Base-by-base conservation (phyloP, 768 basidiomycete genomes). In the Trametes maxima region DNA sequence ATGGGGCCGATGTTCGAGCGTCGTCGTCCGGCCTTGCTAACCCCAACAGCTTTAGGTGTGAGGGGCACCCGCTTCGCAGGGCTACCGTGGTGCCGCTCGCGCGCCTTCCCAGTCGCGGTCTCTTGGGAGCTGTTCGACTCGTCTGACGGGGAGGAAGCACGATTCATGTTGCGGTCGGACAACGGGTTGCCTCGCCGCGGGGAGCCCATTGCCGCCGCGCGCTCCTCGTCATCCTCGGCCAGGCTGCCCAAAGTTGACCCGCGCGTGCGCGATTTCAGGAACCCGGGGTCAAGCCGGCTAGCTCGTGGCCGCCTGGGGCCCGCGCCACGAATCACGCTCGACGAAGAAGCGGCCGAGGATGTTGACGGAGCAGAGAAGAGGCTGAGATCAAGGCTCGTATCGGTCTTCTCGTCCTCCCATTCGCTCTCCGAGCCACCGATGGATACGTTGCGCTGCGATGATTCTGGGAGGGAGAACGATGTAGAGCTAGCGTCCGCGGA, bases 361-460 rank as follows among this genome's bases (percentile, higher is more conserved):
- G 64, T 62, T 17, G 64, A 60, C 44, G 62, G 33, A 19, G 67
- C 53, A 6, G 82, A 75, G 57, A 77, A 62, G 69, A 85, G 80
- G 70, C 80, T 85, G 61, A 86, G 59, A 65, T 79, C 84, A 67
- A 89, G 69, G 69, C 88, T 90, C 51, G 91, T 90, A 8, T 94
- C 91, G 0, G 89, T 90, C 75, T 84, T 89, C 69, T 93, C 91
- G 69, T 94, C 91, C 74, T 94, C 92, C 92, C 92, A 94, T 58
- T 94, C 92, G 71, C 88, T 92, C 67, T 93, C 91, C 5, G 89
- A 91, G 6, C 85, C 81, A 59, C 64, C 63, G 1, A 61, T 24
- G 19, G 70, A 69, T n/a, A 64, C 52, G 47, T 57, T 64, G 1
- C 70, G 66, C 16, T 51, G 46, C 8, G 55, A 59, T 24, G 57